Evolutionary conservation across 2,329 filamentous ascomycete genomes (phyloP).

Genomic region (Calonectria crousiana): DNA sequence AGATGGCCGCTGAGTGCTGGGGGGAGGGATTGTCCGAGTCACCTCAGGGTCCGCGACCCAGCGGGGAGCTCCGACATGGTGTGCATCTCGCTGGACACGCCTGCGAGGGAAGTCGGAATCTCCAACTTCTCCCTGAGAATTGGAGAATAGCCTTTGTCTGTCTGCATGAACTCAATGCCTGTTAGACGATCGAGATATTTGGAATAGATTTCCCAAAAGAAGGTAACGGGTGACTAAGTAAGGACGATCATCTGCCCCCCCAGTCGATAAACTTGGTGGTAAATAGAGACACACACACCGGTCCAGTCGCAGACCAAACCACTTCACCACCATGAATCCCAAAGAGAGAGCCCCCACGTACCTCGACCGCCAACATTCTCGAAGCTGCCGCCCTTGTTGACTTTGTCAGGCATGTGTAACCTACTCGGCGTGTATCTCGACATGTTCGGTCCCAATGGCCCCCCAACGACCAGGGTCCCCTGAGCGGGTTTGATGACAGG

Average conservation of each 20-base stretch:
- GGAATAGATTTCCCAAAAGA: background rate
- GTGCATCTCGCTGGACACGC: background rate
- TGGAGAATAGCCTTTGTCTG: background rate
- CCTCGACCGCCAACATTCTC: background rate
- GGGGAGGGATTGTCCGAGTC: background rate
- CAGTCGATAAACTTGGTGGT: slow-evolving; percentile 6
- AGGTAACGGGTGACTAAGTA: slow-evolving; percentile 5
- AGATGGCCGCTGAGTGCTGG: background rate
- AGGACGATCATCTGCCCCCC: slow-evolving; percentile 4
- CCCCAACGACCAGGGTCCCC: slow-evolving; percentile 12
- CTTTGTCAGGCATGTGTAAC: slow-evolving; percentile 9
- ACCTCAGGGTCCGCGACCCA: background rate
- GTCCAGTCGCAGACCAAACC: background rate
- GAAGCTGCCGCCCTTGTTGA: background rate
- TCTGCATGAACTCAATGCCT: background rate
- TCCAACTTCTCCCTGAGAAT: background rate
- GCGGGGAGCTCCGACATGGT: slow-evolving; percentile 7
- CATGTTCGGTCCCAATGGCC: background rate
- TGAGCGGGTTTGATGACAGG: slow-evolving; percentile 21
- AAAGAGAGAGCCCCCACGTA: background rate
- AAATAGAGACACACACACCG: background rate
- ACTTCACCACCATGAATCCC: background rate
- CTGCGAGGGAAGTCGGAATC: background rate
- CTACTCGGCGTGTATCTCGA: slow-evolving; percentile 7
- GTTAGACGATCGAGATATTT: background rate